Evolutionary conservation across 2,329 filamentous ascomycete species (phyloP).

Genomic region (Trichoderma sp.): DNA sequence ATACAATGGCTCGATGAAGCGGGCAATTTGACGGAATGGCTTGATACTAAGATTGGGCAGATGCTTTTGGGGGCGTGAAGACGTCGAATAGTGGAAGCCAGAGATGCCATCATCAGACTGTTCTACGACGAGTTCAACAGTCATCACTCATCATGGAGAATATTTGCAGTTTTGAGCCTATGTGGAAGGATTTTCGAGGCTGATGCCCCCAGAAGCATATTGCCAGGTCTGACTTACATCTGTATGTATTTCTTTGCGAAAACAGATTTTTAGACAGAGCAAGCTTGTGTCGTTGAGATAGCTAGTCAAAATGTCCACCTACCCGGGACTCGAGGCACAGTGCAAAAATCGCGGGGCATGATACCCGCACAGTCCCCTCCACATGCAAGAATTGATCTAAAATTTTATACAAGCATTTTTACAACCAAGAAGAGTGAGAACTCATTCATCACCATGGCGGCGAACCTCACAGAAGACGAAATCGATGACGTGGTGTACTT

Average conservation of each 20-base stretch:
- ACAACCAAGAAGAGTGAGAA: conserved; percentile 11
- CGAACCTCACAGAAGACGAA: conserved; percentile 68
- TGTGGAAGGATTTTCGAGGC: conserved; percentile 25
- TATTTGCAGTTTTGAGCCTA: conserved; percentile 25
- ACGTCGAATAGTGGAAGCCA: too few relatives aligned
- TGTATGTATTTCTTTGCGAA: conserved; percentile 19
- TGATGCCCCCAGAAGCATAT: conserved; percentile 20
- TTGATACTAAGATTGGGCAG: conserved; percentile 42
- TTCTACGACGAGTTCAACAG: too few relatives aligned
- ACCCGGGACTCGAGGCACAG: conserved; percentile 25
- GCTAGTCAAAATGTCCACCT: not conserved
- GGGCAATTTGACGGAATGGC: conserved; percentile 50
- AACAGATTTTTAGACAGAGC: not conserved
- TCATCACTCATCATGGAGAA: conserved; percentile 24
- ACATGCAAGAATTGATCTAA: conserved; percentile 26
- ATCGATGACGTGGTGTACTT: conserved; percentile 92
- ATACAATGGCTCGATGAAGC: conserved; percentile 66
- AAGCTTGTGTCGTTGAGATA: not conserved
- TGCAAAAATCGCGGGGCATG: conserved; percentile 37
- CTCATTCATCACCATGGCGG: conserved; percentile 39
- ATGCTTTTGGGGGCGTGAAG: conserved; percentile 5
- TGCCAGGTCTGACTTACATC: conserved; percentile 3
- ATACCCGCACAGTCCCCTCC: conserved; percentile 40
- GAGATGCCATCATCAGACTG: too few relatives aligned
- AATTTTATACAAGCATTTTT: conserved; percentile 27